A percentile compares a stretch with the other conserved stretches of the same genome.
Evolutionary conservation across 2,329 filamentous ascomycete species (phyloP).

Genomic region (Fusarium coicis): DNA sequence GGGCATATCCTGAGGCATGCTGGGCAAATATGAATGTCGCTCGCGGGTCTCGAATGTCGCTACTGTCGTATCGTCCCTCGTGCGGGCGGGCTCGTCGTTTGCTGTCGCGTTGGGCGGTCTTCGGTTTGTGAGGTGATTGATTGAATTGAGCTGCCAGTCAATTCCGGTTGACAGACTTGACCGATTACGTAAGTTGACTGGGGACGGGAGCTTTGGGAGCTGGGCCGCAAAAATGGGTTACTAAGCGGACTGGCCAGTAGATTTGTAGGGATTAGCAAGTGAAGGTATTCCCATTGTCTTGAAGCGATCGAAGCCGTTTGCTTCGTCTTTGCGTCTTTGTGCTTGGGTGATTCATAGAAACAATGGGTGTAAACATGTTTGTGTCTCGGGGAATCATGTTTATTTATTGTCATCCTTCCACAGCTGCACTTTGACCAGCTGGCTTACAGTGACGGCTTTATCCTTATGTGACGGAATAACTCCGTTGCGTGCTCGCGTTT

Average conservation of each 20-base stretch:
- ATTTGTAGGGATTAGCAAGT: slow-evolving; percentile 33
- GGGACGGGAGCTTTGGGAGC: background rate
- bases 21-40: slow-evolving; percentile 51
- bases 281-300: slow-evolving; percentile 27
- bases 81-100: slow-evolving; percentile 21
- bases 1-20: slow-evolving; percentile 98
- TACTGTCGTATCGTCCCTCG: slow-evolving; percentile 27
- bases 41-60: slow-evolving; percentile 9
- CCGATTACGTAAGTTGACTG: slow-evolving; percentile 41
- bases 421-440: background rate
- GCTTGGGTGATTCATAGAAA: too few relatives aligned
- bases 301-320: background rate
- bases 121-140: slow-evolving; percentile 45
- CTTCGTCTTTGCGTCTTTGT: background rate
- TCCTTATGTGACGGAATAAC: background rate
- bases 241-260: slow-evolving; percentile 26
- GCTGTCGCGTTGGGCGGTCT: slow-evolving; percentile 1
- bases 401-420: background rate
- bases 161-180: slow-evolving; percentile 21
- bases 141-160: slow-evolving; percentile 31
- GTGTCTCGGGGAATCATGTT: background rate
- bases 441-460: slow-evolving; percentile 10
- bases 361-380: background rate
- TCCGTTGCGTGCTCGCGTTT: background rate
- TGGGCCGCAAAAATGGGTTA: background rate